Percentiles rank a stretch among this genome's conserved stretches.
Conservation (phyloP, 768 basidiomycete genomes). For the Agrocybe pediades region DNA sequence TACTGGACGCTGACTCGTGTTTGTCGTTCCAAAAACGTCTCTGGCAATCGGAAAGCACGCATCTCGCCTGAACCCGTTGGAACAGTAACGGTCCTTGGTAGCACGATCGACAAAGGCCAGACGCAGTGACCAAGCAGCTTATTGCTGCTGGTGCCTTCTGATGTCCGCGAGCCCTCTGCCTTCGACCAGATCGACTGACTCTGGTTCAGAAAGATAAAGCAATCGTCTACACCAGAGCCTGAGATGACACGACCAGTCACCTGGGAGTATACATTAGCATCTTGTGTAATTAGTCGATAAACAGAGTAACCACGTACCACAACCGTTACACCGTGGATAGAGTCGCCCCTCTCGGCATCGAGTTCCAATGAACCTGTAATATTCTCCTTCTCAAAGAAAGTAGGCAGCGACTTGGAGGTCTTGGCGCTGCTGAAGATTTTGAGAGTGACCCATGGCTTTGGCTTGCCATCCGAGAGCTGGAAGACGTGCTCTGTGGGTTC, state of each 20-base stretch:
- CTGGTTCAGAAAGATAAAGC: constrained; percentile 45
- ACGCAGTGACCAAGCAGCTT: constrained; percentile 49
- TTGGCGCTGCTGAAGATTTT: constrained; percentile 53
- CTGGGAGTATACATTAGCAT: too few species aligned
- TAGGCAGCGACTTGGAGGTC: constrained; percentile 50
- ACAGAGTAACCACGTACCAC: constrained; percentile 31
- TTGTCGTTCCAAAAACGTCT: constrained; percentile 54
- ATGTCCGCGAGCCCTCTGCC: constrained; percentile 36
- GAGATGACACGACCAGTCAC: constrained; percentile 56
- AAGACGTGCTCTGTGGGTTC: constrained; percentile 53
- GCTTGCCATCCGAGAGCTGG: constrained; percentile 41
- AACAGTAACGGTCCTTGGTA: constrained; percentile 44
- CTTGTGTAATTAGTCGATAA: background rate
- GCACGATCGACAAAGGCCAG: constrained; percentile 50
- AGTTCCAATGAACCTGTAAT: constrained; percentile 50
- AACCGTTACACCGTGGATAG: constrained; percentile 48
- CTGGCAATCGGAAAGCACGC: constrained; percentile 45
- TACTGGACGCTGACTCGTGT: constrained; percentile 52
- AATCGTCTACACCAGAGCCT: constrained; percentile 43
- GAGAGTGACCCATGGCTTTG: constrained; percentile 45
- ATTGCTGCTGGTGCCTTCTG: constrained; percentile 37
- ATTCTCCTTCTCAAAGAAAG: constrained; percentile 56
- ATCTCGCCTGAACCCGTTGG: constrained; percentile 37
- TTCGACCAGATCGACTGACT: constrained; percentile 52
- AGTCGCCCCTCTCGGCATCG: constrained; percentile 51